A percentile compares a stretch with the other conserved stretches of the same genome.
Evolutionary conservation across 2,329 filamentous ascomycete species (phyloP).

Genomic region (Trichophyton mentagrophytes): DNA sequence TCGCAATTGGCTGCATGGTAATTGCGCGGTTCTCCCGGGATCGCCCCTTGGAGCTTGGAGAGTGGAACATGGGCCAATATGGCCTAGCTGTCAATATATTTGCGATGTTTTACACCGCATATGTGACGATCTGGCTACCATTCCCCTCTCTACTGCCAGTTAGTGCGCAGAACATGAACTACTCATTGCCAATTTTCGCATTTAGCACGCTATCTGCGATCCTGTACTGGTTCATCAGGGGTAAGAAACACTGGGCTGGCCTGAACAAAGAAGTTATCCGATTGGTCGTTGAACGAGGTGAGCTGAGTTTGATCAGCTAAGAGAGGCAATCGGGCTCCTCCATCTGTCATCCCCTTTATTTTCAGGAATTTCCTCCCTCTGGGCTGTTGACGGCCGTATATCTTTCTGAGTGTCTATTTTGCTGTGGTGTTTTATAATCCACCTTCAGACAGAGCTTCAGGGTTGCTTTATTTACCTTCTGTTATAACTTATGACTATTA

Average conservation of each 20-base stretch:
- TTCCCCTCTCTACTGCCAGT: conserved; percentile 26
- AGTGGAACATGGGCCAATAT: conserved; percentile 22
- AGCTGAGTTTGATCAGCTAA: conserved; percentile 12
- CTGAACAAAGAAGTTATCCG: conserved; percentile 14
- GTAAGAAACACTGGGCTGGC: conserved; percentile 12
- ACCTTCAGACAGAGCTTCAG: background rate
- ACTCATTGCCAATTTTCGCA: conserved; percentile 24
- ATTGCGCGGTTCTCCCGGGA: conserved; percentile 20
- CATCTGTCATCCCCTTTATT: background rate
- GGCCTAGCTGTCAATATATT: conserved; percentile 25
- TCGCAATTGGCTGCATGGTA: conserved; percentile 27
- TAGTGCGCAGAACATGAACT: conserved; percentile 29
- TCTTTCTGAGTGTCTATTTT: conserved; percentile 1
- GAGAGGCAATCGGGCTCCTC: background rate
- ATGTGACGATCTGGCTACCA: conserved; percentile 22
- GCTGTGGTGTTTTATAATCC: background rate
- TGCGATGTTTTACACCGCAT: conserved; percentile 23
- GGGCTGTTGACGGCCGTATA: background rate
- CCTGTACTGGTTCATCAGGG: conserved; percentile 12
- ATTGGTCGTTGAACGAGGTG: conserved; percentile 13
- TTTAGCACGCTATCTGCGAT: conserved; percentile 12
- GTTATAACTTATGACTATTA: background rate
- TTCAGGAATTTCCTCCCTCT: background rate
- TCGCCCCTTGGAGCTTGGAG: conserved; percentile 15
- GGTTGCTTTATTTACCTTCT: background rate